Conservation (phyloP, 2,329 filamentous ascomycete genomes). For the Pezicula radicicola region DNA sequence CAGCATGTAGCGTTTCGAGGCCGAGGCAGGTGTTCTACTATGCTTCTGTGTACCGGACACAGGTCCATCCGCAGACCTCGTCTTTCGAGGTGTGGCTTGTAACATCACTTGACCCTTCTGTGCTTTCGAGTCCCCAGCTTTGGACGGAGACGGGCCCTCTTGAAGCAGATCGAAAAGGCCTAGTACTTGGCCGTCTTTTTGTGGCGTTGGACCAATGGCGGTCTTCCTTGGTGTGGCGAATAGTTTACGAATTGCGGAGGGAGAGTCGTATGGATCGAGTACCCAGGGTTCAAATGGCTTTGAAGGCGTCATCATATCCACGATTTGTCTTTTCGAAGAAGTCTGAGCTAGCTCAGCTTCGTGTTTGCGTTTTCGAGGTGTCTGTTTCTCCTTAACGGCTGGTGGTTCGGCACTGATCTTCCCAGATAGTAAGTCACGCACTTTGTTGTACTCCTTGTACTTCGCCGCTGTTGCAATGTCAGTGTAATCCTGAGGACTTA, state of each 20-base stretch:
- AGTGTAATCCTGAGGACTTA: background rate
- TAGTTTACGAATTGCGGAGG: conserved; percentile 53
- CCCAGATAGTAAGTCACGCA: conserved; percentile 56
- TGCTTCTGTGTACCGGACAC: conserved; percentile 11
- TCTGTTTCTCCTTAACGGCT: conserved; percentile 24
- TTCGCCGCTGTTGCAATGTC: conserved; percentile 39
- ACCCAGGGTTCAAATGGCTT: conserved; percentile 34
- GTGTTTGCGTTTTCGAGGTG: conserved; percentile 33
- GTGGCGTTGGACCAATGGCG: conserved; percentile 73
- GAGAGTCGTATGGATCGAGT: conserved; percentile 48
- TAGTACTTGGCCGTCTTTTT: conserved; percentile 72
- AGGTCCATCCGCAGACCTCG: conserved; percentile 3
- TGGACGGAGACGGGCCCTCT: conserved; percentile 37
- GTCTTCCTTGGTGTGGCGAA: conserved; percentile 59
- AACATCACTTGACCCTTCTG: conserved; percentile 21
- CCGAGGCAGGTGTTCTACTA: conserved; percentile 43
- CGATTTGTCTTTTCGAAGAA: conserved; percentile 48
- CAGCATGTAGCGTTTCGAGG: conserved; percentile 58
- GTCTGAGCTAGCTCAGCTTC: conserved; percentile 37
- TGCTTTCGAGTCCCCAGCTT: background rate
- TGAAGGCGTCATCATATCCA: conserved; percentile 45
- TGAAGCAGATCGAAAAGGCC: conserved; percentile 72
- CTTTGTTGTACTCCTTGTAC: conserved; percentile 72
- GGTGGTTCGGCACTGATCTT: conserved; percentile 38
- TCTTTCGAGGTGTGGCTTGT: conserved; percentile 36